These are phyloP conservation scores for Apiotrichum laibachii DNA, from an alignment of 1,284 basidiomycete species.

Conservation along the genomic window DNA sequence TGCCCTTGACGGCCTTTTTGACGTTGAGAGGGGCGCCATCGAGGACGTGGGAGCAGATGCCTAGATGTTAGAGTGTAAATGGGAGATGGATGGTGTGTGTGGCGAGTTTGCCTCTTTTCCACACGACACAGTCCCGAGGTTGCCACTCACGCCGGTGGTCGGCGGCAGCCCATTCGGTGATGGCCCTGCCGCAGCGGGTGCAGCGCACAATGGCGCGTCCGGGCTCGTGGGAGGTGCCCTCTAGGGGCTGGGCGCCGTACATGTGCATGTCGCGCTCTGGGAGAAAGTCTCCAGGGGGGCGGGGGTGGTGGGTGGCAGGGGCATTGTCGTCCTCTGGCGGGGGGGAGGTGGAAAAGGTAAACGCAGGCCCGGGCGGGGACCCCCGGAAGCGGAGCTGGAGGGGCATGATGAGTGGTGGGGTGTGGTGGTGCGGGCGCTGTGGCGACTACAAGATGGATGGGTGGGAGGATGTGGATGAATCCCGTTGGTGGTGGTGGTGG, in stretches of 20 bases:
- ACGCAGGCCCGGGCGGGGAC: constrained; percentile 29
- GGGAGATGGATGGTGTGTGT: neutral
- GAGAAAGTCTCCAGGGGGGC: constrained; percentile 74
- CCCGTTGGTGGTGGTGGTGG: neutral
- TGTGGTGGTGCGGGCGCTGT: neutral
- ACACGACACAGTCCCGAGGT: neutral
- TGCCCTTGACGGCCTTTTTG: constrained; percentile 60
- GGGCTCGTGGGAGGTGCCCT: constrained; percentile 47
- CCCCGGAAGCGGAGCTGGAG: constrained; percentile 31
- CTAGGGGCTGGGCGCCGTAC: constrained; percentile 71
- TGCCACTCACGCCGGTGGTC: constrained; percentile 68
- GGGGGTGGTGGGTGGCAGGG: constrained; percentile 20
- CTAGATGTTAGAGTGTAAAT: constrained; percentile 44
- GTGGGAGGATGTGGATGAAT: neutral
- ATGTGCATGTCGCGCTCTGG: constrained; percentile 81
- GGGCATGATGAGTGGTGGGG: constrained; percentile 25
- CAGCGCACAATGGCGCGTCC: constrained; percentile 72
- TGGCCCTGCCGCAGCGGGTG: constrained; percentile 70
- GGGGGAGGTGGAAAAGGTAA: constrained; percentile 32
- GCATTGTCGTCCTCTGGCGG: constrained; percentile 13
- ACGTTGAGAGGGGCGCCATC: constrained; percentile 51
- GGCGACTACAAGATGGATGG: too few relatives aligned
- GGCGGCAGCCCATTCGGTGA: constrained; percentile 67
- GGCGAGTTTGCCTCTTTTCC: neutral
- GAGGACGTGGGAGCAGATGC: constrained; percentile 62